Base-by-base conservation (phyloP, 139 green algal genomes). In the Ulvella scutata region DNA sequence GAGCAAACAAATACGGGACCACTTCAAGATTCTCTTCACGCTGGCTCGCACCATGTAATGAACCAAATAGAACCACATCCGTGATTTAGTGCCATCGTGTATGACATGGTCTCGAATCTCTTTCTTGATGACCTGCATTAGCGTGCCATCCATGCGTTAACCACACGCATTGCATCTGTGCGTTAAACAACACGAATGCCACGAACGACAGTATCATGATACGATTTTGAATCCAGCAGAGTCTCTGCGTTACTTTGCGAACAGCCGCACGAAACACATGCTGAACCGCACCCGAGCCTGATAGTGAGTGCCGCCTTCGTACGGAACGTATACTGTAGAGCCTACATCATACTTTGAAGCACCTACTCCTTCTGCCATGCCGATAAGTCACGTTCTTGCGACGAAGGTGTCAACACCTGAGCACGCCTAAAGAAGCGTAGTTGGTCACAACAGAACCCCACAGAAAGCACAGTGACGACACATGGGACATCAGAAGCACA, bases 11-110 rank as follows among this genome's bases (percentile, higher is more conserved):
- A 17, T 20, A 60, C 43, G 20, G 17, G 43, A 28, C 10, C 59
- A 33, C 17, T 17, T 37, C 67, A 76, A 23, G 7, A 74, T 13
- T 36, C 10, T 36, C 21, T 73, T 73, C 13, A 59, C 40, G 40
- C 40, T 59, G 40, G 40, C 40, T n/a, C 67, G 21, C 43, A 80
- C 80, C 20, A 59, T 81, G 74, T 92, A 92, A 62, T 92, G 87
- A 3, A 92, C 39, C 17, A 87, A 78, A 72, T 90, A 92, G 72
- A 85, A 87, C 82, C 85, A 89, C 4, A 84, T 31, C 2, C n/a
- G 51, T 26, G 51, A n/a, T 67, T 67, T 67, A 36, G 51, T 67
- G 51, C 51, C 51, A 67, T 67, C 51, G 2, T 67, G 33, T n/a
- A 67, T n/a, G n/a, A 36, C n/a, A 29, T 67, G 51, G 6, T 67